Base-by-base conservation (phyloP, 495 filamentous ascomycete genomes). In the Opeltia flavorubescens region DNA sequence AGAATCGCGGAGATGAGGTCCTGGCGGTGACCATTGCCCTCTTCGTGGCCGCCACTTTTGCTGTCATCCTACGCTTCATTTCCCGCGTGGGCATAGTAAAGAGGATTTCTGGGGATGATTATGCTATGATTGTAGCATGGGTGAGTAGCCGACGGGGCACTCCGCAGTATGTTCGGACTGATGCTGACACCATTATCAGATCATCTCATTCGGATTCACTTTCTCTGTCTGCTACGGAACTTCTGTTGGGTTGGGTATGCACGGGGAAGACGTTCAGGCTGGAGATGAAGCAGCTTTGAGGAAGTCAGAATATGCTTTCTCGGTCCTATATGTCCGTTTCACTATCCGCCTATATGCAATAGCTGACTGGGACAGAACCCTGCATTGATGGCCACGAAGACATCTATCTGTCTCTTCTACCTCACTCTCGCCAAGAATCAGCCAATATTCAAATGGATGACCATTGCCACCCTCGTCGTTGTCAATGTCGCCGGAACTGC, bases 371-470 rank as follows among this genome's bases (percentile, higher is more conserved):
- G 31, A 20, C 50, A 94, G 86, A 93, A 95, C 58, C 88, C 89
- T 11, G 82, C 86, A 4, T 72, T 95, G 45, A 86, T 86, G 81
- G 75, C 77, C 1, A 80, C 86, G 41, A 96, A 95, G 64, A 86
- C 86, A 4, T 89, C 85, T n/a, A 86, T 96, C 52, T 73, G 94
- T 42, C 64, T 89, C 48, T 95, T 93, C 60, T 94, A 86, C 65
- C 71, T 94, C 25, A 78, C 81, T 27, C 65, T 94, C 43, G 81
- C 85, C 5, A 80, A 77, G 53, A 79, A 79, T 27, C 80, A 87
- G 34, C 79, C 80, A 52, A 64, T 85, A 26, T 78, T 88, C 55
- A 74, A 77, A 51, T 75, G 77, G 63, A 71, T 76, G 2, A 85
- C 81, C 20, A 82, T 83, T 66, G 69, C 67, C 15, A 84, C 83